Evolutionary conservation across 192 early-diverging fungal genomes (phyloP).

Genomic region (Coemansia sp.): DNA sequence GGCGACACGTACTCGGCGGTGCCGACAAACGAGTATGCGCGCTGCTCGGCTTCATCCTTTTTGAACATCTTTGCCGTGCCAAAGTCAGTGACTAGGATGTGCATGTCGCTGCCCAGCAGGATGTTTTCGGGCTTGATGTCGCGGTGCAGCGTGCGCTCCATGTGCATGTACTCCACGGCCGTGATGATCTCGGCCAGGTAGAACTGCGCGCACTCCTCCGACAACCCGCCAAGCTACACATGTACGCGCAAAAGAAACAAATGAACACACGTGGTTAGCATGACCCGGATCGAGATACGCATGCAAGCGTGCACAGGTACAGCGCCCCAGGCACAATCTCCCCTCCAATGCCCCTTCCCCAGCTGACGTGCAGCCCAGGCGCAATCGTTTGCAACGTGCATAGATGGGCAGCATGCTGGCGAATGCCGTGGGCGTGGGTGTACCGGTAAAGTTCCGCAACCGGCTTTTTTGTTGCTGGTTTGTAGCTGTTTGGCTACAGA

Average conservation of each 20-base stretch:
- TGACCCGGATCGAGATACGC: background rate
- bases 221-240: constrained; percentile 58
- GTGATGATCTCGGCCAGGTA: constrained; percentile 85
- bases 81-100: constrained; percentile 96
- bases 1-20: constrained; percentile 99
- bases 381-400: background rate
- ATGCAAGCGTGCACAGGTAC: background rate
- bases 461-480: too few species aligned
- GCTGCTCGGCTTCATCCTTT: constrained; percentile 32
- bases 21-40: constrained; percentile 91
- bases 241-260: background rate
- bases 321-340: background rate
- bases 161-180: constrained; percentile 87
- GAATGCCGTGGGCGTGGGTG: background rate
- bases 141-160: constrained; percentile 79
- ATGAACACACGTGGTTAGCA: background rate
- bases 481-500: too few species aligned
- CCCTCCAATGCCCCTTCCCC: background rate
- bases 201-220: constrained; percentile 68
- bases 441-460: too few species aligned
- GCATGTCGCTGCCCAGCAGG: constrained; percentile 80
- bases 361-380: too few species aligned
- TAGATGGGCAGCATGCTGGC: background rate
- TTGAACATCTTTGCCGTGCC: constrained; percentile 70
- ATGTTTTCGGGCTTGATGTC: constrained; percentile 98